Evolutionary conservation across 1,139 yeast genomes (phyloP).

Genomic region (Diutina ranongensis): DNA sequence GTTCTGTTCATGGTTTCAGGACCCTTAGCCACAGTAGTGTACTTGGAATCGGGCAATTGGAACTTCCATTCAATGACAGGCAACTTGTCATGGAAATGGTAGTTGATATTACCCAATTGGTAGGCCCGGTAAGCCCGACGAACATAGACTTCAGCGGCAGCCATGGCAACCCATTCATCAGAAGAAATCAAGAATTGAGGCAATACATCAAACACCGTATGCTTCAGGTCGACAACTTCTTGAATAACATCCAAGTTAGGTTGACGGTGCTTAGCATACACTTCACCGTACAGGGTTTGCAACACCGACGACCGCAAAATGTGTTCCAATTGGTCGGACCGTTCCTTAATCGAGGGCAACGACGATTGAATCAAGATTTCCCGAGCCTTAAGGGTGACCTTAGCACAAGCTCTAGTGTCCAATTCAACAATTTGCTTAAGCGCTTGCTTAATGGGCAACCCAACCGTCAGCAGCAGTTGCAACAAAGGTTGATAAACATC

Average conservation of each 20-base stretch:
- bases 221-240: slow-evolving; percentile 92
- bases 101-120: slow-evolving; percentile 65
- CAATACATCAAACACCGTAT: slow-evolving; percentile 90
- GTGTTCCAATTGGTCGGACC: slow-evolving; percentile 95
- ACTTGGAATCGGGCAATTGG: slow-evolving; percentile 46
- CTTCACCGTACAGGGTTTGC: slow-evolving; percentile 80
- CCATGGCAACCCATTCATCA: slow-evolving; percentile 85
- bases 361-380: slow-evolving; percentile 95
- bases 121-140: slow-evolving; percentile 97
- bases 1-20: slow-evolving; percentile 54
- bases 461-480: slow-evolving; percentile 55
- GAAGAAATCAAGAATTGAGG: slow-evolving; percentile 76
- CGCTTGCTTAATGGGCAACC: slow-evolving; percentile 56
- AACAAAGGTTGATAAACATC: slow-evolving; percentile 70
- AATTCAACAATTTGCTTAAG: slow-evolving; percentile 75
- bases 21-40: not conserved
- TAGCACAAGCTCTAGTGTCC: slow-evolving; percentile 82
- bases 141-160: slow-evolving; percentile 93
- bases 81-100: slow-evolving; percentile 42
- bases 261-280: slow-evolving; percentile 59
- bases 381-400: slow-evolving; percentile 92
- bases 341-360: slow-evolving; percentile 88
- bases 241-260: slow-evolving; percentile 74
- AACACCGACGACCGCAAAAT: slow-evolving; percentile 87
- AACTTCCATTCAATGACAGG: slow-evolving; percentile 85